These are phyloP conservation scores for Ascochyta clinopodiicola DNA, from an alignment of 2,329 filamentous ascomycete species.

Conservation along the genomic window DNA sequence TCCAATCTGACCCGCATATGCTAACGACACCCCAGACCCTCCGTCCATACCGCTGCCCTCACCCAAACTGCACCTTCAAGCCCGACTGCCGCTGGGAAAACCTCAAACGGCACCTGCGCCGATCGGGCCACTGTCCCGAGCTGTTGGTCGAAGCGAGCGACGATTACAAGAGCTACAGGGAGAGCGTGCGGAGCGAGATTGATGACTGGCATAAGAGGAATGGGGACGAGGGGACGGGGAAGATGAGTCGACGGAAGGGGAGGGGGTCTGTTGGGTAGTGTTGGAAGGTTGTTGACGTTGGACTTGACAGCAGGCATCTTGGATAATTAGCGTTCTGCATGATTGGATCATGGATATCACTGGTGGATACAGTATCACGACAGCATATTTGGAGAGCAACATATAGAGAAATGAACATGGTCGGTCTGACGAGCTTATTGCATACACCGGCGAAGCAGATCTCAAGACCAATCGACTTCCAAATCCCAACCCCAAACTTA, in stretches of 20 bases:
- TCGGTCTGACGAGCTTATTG: not conserved
- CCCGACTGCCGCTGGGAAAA: slow-evolving; percentile 50
- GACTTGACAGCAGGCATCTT: too few relatives aligned
- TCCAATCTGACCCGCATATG: not conserved
- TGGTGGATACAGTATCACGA: too few relatives aligned
- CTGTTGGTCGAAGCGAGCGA: slow-evolving; percentile 43
- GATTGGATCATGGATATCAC: too few relatives aligned
- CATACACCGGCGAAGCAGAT: not conserved
- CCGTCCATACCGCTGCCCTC: slow-evolving; percentile 46
- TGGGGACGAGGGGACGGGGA: slow-evolving; percentile 28
- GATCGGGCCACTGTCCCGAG: slow-evolving; percentile 45
- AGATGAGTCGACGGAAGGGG: slow-evolving; percentile 32
- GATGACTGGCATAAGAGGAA: slow-evolving; percentile 44
- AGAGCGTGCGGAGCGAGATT: slow-evolving; percentile 40
- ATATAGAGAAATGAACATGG: not conserved
- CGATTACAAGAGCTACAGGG: slow-evolving; percentile 43
- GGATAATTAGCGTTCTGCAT: too few relatives aligned
- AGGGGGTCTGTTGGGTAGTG: slow-evolving; percentile 1
- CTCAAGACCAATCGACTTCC: too few relatives aligned
- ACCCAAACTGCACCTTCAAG: slow-evolving; percentile 47
- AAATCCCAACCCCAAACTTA: slow-evolving; percentile 6
- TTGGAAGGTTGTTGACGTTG: too few relatives aligned
- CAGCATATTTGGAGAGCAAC: too few relatives aligned
- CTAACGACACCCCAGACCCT: slow-evolving; percentile 32
- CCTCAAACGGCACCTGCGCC: slow-evolving; percentile 47